Percentiles rank a stretch among this genome's conserved stretches.
Evolutionary conservation across 805 yeast species (phyloP).

Genomic region (Candida maesae): DNA sequence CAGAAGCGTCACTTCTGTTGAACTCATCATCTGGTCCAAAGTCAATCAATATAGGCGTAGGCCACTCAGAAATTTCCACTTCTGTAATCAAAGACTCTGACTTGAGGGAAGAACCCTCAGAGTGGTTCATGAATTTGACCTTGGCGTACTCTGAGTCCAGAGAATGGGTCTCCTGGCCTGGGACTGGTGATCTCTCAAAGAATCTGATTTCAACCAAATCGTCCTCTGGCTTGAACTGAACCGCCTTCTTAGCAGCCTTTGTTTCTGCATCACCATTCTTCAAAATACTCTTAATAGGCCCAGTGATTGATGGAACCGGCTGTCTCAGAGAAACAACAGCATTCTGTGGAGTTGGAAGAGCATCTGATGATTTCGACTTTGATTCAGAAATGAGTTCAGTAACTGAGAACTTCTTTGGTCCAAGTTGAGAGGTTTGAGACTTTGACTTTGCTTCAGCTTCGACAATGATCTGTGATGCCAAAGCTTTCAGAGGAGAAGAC

Average conservation of each 20-base stretch:
- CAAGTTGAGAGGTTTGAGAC: neutral
- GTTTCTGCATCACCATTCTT: neutral
- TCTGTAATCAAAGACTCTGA: neutral
- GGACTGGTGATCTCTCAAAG: neutral
- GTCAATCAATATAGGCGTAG: constrained; percentile 1
- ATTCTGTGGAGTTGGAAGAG: too few species aligned
- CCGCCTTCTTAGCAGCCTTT: constrained; percentile 4
- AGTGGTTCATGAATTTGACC: constrained; percentile 1
- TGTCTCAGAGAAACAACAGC: too few species aligned
- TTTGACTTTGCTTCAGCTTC: constrained; percentile 1
- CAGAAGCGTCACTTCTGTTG: neutral
- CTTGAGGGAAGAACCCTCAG: constrained; percentile 4
- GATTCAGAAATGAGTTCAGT: neutral
- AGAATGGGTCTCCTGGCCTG: neutral
- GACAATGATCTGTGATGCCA: neutral
- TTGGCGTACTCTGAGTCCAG: constrained; percentile 1
- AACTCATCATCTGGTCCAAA: constrained; percentile 1
- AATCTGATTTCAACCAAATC: neutral
- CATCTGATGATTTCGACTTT: neutral
- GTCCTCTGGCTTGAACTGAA: constrained; percentile 1
- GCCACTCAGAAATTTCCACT: neutral
- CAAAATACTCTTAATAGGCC: too few species aligned
- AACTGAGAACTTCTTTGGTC: neutral
- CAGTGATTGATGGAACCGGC: too few species aligned
- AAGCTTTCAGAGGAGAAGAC: neutral